phyloP scores from a whole-genome alignment of 805 yeast genomes.

The Saccharomycopsis olivae region DNA sequence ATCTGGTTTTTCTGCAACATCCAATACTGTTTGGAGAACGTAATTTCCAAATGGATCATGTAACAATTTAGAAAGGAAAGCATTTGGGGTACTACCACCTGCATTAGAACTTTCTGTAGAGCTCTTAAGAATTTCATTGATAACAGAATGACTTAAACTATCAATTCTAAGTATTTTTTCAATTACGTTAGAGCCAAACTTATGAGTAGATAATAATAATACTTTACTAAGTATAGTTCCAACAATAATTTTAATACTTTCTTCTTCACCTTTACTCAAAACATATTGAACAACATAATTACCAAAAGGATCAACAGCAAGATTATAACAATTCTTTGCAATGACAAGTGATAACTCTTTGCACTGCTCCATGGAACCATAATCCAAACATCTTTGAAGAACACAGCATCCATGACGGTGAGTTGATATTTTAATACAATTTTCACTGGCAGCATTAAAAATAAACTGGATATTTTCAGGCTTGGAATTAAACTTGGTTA shows the following conservation, averaged over 20 bases:
- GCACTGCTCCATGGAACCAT: slow-evolving; percentile 66
- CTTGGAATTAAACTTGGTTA: slow-evolving; percentile 48
- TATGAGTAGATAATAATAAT: slow-evolving; percentile 60
- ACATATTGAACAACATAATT: slow-evolving; percentile 96
- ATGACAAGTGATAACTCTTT: slow-evolving; percentile 55
- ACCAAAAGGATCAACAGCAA: slow-evolving; percentile 90
- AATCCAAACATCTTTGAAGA: slow-evolving; percentile 87
- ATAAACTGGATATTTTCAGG: slow-evolving; percentile 75
- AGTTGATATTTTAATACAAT: slow-evolving; percentile 76
- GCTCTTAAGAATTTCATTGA: slow-evolving; percentile 35
- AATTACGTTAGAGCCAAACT: slow-evolving; percentile 88
- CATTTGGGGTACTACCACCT: slow-evolving; percentile 19
- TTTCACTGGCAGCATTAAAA: slow-evolving; percentile 68
- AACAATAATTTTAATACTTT: slow-evolving; percentile 26
- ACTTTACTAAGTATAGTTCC: slow-evolving; percentile 26
- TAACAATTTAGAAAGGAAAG: slow-evolving; percentile 40
- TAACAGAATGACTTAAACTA: slow-evolving; percentile 35
- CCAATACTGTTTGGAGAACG: slow-evolving; percentile 87
- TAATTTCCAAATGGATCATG: slow-evolving; percentile 93
- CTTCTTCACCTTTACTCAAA: slow-evolving; percentile 34
- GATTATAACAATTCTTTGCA: slow-evolving; percentile 53
- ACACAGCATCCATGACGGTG: slow-evolving; percentile 98
- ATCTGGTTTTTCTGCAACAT: slow-evolving; percentile 33
- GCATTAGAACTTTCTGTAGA: slow-evolving; percentile 20
- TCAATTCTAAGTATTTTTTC: slow-evolving; percentile 67